Percentiles rank a stretch among this genome's conserved stretches.
phyloP scores from a whole-genome alignment of 139 green algal genomes.

The Coelastrella sp. region DNA sequence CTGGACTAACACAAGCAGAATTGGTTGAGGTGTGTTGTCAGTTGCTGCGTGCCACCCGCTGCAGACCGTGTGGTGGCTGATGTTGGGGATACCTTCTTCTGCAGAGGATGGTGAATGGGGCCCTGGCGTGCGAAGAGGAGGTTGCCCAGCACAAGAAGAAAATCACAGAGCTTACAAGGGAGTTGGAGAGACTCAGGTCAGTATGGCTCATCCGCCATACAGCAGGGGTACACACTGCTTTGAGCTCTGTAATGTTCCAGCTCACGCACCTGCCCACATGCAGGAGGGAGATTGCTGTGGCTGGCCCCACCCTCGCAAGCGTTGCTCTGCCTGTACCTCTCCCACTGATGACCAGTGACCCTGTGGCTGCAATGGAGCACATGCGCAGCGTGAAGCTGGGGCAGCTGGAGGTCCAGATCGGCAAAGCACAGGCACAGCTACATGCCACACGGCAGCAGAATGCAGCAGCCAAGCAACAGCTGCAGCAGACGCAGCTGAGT shows the following conservation, averaged over 20 bases:
- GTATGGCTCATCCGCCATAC: too few relatives aligned
- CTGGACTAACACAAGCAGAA: background rate
- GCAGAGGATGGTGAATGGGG: constrained; percentile 14
- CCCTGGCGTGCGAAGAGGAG: background rate
- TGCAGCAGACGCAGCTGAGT: background rate
- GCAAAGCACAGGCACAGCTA: constrained; percentile 13
- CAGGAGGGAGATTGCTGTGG: background rate
- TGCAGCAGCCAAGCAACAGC: constrained; percentile 1
- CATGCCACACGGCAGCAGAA: background rate
- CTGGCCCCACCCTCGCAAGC: background rate
- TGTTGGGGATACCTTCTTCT: background rate
- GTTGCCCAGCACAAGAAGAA: background rate
- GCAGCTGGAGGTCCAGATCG: constrained; percentile 20
- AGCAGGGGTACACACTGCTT: too few relatives aligned
- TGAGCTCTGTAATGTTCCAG: too few relatives aligned
- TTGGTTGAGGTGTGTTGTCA: constrained; percentile 1
- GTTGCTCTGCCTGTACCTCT: background rate
- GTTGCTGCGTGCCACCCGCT: background rate
- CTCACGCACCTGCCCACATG: background rate
- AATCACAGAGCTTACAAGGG: background rate
- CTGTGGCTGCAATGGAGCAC: background rate
- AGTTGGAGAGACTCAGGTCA: background rate
- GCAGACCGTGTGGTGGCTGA: background rate
- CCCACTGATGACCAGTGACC: background rate
- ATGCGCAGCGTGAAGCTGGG: constrained; percentile 29